phyloP scores from a whole-genome alignment of 441 rosid species.

The Pelargonium fulgidum region DNA sequence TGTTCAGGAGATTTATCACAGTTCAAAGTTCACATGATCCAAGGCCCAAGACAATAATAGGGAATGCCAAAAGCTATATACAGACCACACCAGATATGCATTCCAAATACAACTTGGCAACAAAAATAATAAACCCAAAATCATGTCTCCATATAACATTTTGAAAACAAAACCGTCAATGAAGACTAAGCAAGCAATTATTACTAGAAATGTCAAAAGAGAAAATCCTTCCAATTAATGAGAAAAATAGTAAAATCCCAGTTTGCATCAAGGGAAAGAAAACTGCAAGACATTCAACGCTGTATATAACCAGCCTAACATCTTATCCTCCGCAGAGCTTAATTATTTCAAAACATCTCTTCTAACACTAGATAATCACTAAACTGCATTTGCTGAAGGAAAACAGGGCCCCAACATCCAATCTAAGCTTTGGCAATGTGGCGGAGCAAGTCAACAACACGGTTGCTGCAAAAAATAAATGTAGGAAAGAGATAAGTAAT shows the following conservation, averaged over 20 bases:
- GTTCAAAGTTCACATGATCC: too few relatives aligned
- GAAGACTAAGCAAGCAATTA: too few relatives aligned
- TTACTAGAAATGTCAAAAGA: too few relatives aligned
- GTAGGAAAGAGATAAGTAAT: background rate
- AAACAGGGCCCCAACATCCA: background rate
- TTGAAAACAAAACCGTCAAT: too few relatives aligned
- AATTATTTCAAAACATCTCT: background rate
- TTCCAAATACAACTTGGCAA: too few relatives aligned
- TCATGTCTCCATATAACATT: too few relatives aligned
- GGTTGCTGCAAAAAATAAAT: slow-evolving; percentile 9
- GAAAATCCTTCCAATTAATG: too few relatives aligned
- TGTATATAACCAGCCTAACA: background rate
- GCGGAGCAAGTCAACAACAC: slow-evolving; percentile 14
- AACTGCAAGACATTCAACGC: background rate
- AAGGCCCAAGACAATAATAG: too few relatives aligned
- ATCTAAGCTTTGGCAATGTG: background rate
- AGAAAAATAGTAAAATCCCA: background rate
- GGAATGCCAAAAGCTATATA: too few relatives aligned
- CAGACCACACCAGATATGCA: too few relatives aligned
- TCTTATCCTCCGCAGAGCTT: background rate
- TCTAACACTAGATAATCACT: background rate
- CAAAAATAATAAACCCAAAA: too few relatives aligned
- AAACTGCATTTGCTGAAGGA: background rate
- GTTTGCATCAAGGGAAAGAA: background rate
- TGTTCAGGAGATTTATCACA: too few relatives aligned